phyloP scores from a whole-genome alignment of 352 stramenopile species.

The Aphanomyces invadans region DNA sequence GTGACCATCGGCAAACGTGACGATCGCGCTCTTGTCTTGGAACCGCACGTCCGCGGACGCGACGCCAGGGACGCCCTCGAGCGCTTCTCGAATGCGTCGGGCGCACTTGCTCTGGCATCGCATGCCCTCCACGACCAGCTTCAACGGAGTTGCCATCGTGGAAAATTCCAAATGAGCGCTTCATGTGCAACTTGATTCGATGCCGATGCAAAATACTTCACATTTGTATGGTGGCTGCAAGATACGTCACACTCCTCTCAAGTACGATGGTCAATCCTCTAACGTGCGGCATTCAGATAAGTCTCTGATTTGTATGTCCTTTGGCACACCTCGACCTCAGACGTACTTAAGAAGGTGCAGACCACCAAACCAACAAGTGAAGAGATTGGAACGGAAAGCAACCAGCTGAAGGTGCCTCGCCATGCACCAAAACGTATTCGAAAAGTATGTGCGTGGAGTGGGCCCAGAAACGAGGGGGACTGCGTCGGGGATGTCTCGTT shows the following conservation, averaged over 20 bases:
- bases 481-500: neutral
- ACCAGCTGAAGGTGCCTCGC: no score
- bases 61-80: constrained; percentile 75
- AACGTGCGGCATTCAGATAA: no score
- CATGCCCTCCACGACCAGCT: constrained; percentile 56
- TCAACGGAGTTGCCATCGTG: neutral
- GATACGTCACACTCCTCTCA: neutral
- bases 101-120: constrained; percentile 85
- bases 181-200: neutral
- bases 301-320: no score
- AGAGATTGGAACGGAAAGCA: no score
- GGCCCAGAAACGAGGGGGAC: no score
- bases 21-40: constrained; percentile 63
- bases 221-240: constrained; percentile 17
- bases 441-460: no score
- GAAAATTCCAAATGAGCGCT: constrained; percentile 16
- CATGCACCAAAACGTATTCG: no score
- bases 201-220: constrained; percentile 7
- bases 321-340: no score
- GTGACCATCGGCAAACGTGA: constrained; percentile 67
- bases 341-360: no score
- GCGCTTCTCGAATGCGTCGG: constrained; percentile 60
- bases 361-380: no score
- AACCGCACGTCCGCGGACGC: constrained; percentile 79
- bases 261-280: no score